Evolutionary conservation across 2,329 filamentous ascomycete species (phyloP).

Genomic region (Zasmidium angulare): DNA sequence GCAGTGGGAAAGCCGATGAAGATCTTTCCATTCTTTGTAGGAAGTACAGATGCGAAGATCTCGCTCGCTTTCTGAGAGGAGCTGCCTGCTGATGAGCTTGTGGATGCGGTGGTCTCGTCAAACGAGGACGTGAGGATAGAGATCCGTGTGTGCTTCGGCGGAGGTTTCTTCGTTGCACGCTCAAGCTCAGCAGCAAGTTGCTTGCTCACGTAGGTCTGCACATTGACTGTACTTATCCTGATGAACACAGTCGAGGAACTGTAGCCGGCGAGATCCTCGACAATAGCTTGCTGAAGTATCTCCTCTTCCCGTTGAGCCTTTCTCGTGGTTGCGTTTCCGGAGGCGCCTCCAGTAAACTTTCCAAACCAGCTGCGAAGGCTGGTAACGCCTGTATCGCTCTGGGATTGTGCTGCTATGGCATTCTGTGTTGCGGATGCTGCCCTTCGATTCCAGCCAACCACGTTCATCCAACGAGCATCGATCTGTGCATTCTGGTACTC

Average conservation of each 20-base stretch:
- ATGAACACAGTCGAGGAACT: conserved; percentile 83
- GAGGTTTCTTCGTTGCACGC: conserved; percentile 94
- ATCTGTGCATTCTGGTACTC: conserved; percentile 88
- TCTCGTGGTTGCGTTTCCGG: conserved; percentile 50
- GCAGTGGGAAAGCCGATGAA: conserved; percentile 98
- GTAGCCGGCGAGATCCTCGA: conserved; percentile 69
- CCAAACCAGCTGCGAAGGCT: conserved; percentile 75
- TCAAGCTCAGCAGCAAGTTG: conserved; percentile 83
- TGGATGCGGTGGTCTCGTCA: conserved; percentile 71
- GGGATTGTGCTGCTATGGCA: conserved; percentile 50
- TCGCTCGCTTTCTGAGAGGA: conserved; percentile 63
- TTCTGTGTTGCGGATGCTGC: conserved; percentile 15
- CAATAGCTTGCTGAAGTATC: conserved; percentile 60
- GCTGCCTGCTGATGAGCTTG: conserved; percentile 51
- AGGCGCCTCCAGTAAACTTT: conserved; percentile 49
- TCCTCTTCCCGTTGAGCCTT: conserved; percentile 65
- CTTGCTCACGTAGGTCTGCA: conserved; percentile 71
- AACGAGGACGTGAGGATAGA: conserved; percentile 90
- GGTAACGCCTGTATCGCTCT: conserved; percentile 23
- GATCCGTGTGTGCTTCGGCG: conserved; percentile 81
- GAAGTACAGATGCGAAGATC: conserved; percentile 86
- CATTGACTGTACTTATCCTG: conserved; percentile 78
- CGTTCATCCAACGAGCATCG: conserved; percentile 84
- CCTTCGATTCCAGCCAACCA: conserved; percentile 74
- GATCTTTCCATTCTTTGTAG: conserved; percentile 83